These are phyloP conservation scores for Cyclotella cryptica DNA, from an alignment of 108 stramenopile species.

Conservation along the genomic window DNA sequence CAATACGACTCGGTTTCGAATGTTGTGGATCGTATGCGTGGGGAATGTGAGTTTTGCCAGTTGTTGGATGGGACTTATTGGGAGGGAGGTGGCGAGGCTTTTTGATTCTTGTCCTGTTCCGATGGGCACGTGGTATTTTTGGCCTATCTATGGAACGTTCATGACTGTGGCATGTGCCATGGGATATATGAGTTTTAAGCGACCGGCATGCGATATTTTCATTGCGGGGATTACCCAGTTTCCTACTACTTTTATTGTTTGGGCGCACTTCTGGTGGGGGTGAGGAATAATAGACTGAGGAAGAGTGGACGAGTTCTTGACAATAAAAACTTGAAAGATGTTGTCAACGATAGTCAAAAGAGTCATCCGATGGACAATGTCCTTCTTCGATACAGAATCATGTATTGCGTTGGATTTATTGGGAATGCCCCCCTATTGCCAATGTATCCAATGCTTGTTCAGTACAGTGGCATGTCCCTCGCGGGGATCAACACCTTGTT, in stretches of 20 bases:
- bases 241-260: conserved; percentile 73
- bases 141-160: conserved; percentile 66
- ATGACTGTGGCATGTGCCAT: conserved; percentile 56
- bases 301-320: background rate
- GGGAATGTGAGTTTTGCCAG: conserved; percentile 83
- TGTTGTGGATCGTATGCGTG: conserved; percentile 85
- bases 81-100: conserved; percentile 54
- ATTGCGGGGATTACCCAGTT: conserved; percentile 85
- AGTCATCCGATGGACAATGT: conserved; percentile 5
- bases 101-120: conserved; percentile 38
- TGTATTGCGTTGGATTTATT: background rate
- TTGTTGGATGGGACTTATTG: too few relatives aligned
- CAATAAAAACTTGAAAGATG: too few relatives aligned
- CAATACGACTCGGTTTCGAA: conserved; percentile 67
- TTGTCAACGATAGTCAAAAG: background rate
- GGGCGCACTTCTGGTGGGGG: conserved; percentile 11
- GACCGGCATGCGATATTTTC: conserved; percentile 93
- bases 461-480: too few relatives aligned
- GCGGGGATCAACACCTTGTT: too few relatives aligned
- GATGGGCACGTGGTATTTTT: conserved; percentile 57
- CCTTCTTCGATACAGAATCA: too few relatives aligned
- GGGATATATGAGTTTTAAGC: conserved; percentile 77
- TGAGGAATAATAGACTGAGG: too few relatives aligned
- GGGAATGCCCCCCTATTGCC: conserved; percentile 85
- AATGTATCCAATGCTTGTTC: too few relatives aligned